Evolutionary conservation across 768 basidiomycete species (phyloP), one percentile per base, ranked within the genome.

Genomic region (Lanmaoa rubissima): DNA sequence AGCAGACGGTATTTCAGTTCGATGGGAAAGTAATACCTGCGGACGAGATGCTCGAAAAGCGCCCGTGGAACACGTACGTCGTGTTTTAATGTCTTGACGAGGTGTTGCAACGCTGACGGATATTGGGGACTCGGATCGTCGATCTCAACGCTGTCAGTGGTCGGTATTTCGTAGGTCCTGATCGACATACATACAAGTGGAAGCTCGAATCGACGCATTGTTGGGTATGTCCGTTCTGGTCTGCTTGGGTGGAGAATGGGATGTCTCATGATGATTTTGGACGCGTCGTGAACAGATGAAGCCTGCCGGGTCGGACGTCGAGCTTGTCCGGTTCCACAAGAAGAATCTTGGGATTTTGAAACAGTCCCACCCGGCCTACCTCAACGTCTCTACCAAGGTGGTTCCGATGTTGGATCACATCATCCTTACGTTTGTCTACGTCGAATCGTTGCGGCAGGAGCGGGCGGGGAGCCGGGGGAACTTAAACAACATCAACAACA

Each of bases 121-220:
- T 39, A 21, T 36, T 19, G 2, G 17, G 6, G 14, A 48, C 34
- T 19, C 11, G 3, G 5, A n/a, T 12, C 14, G 26, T 1, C 46
- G 16, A 12, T 17, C 8, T n/a, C n/a, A 19, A 47, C 32, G 38
- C 4, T 6, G 9, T 9, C 36, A 75, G 75, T 31, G 65, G 65
- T 28, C 72, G 69, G n/a, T 61, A 68, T 17, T 76, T 76, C 49
- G 55, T 55, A 28, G 75, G 71, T 12, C 70, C 65, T 0, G 67
- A 75, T 53, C 62, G 59, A 2, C 61, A 50, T 10, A 56, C 58
- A 26, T 76, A 73, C 61, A 69, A 70, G 19, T 76, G 74, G 75
- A 64, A 63, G 26, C 26, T 72, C 12, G 64, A 63, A 10, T 51
- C 55, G 19, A 58, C 59, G 7, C 64, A 68, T 7, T 68, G 67